phyloP scores from a whole-genome alignment of 306 rosid species.

The Cercis canadensis region DNA sequence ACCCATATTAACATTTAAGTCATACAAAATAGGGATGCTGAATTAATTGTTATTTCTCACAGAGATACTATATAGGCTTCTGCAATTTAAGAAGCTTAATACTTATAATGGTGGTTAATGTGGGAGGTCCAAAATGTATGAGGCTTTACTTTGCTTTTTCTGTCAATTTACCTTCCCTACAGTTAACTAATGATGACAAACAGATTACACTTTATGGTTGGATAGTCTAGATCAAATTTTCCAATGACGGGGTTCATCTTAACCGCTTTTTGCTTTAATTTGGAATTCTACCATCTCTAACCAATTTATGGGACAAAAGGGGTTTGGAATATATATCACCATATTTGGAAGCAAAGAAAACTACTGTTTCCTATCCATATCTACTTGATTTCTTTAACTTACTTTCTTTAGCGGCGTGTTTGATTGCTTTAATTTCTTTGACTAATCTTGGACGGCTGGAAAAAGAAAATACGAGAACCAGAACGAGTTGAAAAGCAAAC shows the following conservation, averaged over 20 bases:
- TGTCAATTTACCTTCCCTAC: slow-evolving; percentile 31
- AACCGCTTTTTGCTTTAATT: slow-evolving; percentile 34
- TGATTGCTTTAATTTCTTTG: slow-evolving; percentile 38
- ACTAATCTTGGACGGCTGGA: slow-evolving; percentile 37
- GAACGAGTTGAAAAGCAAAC: slow-evolving; percentile 2
- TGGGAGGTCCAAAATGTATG: slow-evolving; percentile 17
- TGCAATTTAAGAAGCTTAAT: slow-evolving; percentile 6
- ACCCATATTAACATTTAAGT: too few relatives aligned
- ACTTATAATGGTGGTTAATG: not conserved
- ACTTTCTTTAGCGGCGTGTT: not conserved
- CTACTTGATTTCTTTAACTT: not conserved
- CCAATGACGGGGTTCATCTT: slow-evolving; percentile 35
- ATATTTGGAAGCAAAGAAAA: slow-evolving; percentile 20
- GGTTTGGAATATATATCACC: slow-evolving; percentile 14
- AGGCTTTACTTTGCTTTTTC: slow-evolving; percentile 18
- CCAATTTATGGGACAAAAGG: slow-evolving; percentile 34
- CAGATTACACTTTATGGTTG: slow-evolving; percentile 39
- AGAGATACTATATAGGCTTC: not conserved
- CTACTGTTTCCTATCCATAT: slow-evolving; percentile 29
- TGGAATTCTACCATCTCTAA: slow-evolving; percentile 22
- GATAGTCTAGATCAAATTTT: slow-evolving; percentile 32
- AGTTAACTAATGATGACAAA: slow-evolving; percentile 29
- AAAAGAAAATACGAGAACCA: slow-evolving; percentile 8
- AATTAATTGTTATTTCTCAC: not conserved
- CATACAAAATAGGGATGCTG: too few relatives aligned